Evolutionary conservation across 164 flowering plant species (phyloP), one percentile per base, ranked within the genome.

Genomic region (Chloranthus sessilifolius): DNA sequence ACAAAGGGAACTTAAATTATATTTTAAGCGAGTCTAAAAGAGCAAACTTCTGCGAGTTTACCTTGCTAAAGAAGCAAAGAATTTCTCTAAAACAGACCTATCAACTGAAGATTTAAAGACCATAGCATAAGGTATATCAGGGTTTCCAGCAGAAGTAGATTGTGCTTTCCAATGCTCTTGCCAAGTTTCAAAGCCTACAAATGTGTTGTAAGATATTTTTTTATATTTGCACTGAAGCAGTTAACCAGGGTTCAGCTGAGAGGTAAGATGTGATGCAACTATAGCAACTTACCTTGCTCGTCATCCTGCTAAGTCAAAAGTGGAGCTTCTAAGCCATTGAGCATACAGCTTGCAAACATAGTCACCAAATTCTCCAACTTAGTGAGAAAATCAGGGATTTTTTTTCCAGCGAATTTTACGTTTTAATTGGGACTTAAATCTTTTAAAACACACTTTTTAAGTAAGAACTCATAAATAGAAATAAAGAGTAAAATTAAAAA

Each of bases 361-460:
- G 73, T 62, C 60, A 58, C 67, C 54, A 72, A 56, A 47, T 44
- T 59, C 45, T 74, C 77, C 66, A 88, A 66, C 74, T 81, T 85
- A 66, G 53, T 23, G 67, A 65, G 69, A 58, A 88, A 81, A 66
- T 88, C 97, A 46, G 71, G 83, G 41, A 85, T n/a, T n/a, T n/a
- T n/a, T n/a, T n/a, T n/a, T n/a, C n/a, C n/a, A n/a, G n/a, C n/a
- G n/a, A n/a, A n/a, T n/a, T n/a, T n/a, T n/a, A n/a, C n/a, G n/a
- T n/a, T n/a, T n/a, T n/a, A n/a, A n/a, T n/a, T n/a, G n/a, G n/a
- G n/a, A n/a, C n/a, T n/a, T n/a, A n/a, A n/a, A n/a, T n/a, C n/a
- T n/a, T n/a, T n/a, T n/a, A n/a, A n/a, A n/a, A n/a, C n/a, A n/a
- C n/a, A n/a, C n/a, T n/a, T n/a, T n/a, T n/a, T n/a, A n/a, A n/a